phyloP scores from a whole-genome alignment of 2,329 filamentous ascomycete species.

The Alternaria incomplexa region DNA sequence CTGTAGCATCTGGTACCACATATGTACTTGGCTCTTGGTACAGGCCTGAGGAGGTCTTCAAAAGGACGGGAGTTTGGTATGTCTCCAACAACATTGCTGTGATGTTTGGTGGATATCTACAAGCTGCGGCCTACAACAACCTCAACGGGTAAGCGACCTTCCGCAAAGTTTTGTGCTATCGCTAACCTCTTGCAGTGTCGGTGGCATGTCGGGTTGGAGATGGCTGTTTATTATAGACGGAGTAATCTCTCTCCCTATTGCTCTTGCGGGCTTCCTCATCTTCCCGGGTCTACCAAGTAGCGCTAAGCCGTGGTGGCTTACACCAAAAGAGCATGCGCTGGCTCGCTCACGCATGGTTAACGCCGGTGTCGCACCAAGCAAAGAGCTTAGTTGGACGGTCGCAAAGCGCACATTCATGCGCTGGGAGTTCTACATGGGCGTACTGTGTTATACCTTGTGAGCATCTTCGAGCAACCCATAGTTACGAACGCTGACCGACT shows the following conservation, averaged over 20 bases:
- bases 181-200: slow-evolving; percentile 25
- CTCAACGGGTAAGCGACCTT: slow-evolving; percentile 51
- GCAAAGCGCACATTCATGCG: slow-evolving; percentile 54
- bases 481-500: background rate
- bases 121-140: slow-evolving; percentile 60
- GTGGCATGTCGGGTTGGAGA: slow-evolving; percentile 58
- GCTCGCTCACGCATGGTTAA: slow-evolving; percentile 38
- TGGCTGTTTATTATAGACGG: slow-evolving; percentile 65
- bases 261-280: slow-evolving; percentile 60
- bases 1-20: slow-evolving; percentile 45
- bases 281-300: slow-evolving; percentile 60
- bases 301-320: slow-evolving; percentile 59
- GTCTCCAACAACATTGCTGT: slow-evolving; percentile 59
- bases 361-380: slow-evolving; percentile 45
- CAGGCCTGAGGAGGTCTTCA: slow-evolving; percentile 56
- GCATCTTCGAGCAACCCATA: slow-evolving; percentile 15
- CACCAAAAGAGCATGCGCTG: slow-evolving; percentile 39
- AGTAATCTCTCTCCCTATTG: slow-evolving; percentile 63
- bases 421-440: slow-evolving; percentile 62
- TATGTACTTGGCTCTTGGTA: slow-evolving; percentile 52
- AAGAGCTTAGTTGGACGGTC: slow-evolving; percentile 52
- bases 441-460: slow-evolving; percentile 56
- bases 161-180: background rate
- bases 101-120: slow-evolving; percentile 66
- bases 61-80: slow-evolving; percentile 62